These are phyloP conservation scores for Capsicum pubescens DNA, from an alignment of 257 asterid species.

Conservation along the genomic window DNA sequence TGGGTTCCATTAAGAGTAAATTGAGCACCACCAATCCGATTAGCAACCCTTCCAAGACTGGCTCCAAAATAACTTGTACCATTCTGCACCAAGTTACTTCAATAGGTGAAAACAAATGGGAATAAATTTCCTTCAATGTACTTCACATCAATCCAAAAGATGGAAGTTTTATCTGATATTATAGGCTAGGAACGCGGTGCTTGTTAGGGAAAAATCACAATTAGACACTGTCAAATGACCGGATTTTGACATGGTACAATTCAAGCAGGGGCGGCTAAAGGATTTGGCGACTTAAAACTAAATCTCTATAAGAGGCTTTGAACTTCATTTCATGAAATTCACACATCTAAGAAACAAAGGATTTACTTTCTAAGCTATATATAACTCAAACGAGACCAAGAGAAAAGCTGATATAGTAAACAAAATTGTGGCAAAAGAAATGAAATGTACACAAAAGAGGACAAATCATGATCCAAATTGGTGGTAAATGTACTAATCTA, in stretches of 20 bases:
- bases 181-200: neutral
- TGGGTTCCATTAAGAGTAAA: conserved; percentile 67
- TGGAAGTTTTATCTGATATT: neutral
- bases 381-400: neutral
- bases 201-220: neutral
- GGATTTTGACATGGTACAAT: neutral
- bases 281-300: neutral
- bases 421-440: neutral
- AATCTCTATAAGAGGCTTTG: neutral
- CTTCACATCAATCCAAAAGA: neutral
- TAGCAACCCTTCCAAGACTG: conserved; percentile 80
- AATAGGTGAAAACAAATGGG: neutral
- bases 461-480: neutral
- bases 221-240: neutral
- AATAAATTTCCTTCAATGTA: conserved; percentile 3
- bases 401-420: neutral
- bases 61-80: conserved; percentile 68
- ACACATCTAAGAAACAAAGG: neutral
- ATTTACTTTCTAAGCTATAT: neutral
- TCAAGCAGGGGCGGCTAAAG: neutral
- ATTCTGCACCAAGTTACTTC: conserved; percentile 49
- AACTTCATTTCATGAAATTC: neutral
- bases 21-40: conserved; percentile 79
- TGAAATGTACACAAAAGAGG: neutral
- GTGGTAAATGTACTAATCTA: neutral